phyloP scores from a whole-genome alignment of 228 moss, liverwort and hornwort genomes.

The Sphagnum magellanicum region DNA sequence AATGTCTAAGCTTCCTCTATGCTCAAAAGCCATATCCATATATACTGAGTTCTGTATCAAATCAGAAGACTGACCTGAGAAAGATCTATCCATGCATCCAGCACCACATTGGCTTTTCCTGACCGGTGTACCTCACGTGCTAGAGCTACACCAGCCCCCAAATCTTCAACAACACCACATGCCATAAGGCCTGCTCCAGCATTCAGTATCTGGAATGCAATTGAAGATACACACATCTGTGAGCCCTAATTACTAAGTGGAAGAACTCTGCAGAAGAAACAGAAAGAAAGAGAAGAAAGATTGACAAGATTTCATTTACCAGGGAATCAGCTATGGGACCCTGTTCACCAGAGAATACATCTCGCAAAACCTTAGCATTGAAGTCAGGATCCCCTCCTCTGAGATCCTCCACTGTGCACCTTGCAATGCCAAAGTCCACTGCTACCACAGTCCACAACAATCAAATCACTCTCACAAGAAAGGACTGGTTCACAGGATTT shows the following conservation, averaged over 20 bases:
- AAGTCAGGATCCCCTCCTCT: constrained; percentile 65
- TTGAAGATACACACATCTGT: neutral
- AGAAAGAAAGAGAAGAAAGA: neutral
- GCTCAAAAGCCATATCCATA: too few relatives aligned
- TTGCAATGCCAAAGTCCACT: constrained; percentile 93
- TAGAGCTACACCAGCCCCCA: constrained; percentile 65
- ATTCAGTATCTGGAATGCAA: constrained; percentile 62
- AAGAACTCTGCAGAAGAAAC: neutral
- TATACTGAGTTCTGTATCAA: too few relatives aligned
- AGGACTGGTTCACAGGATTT: neutral
- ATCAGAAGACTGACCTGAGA: constrained; percentile 51
- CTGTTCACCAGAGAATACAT: constrained; percentile 69
- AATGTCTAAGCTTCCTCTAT: too few relatives aligned
- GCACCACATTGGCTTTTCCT: constrained; percentile 60
- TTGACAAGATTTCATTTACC: constrained; percentile 20
- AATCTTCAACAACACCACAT: constrained; percentile 56
- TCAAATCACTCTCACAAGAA: too few relatives aligned
- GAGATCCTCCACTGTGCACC: constrained; percentile 79
- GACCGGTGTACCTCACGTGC: constrained; percentile 80
- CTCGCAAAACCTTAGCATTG: constrained; percentile 79
- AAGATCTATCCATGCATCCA: constrained; percentile 79
- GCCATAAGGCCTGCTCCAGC: constrained; percentile 96
- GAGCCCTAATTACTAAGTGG: neutral
- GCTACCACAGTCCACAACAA: constrained; percentile 1
- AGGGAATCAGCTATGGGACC: constrained; percentile 81